Base-by-base conservation (phyloP, 106 monocot genomes). In the Xerophyta viscosa region DNA sequence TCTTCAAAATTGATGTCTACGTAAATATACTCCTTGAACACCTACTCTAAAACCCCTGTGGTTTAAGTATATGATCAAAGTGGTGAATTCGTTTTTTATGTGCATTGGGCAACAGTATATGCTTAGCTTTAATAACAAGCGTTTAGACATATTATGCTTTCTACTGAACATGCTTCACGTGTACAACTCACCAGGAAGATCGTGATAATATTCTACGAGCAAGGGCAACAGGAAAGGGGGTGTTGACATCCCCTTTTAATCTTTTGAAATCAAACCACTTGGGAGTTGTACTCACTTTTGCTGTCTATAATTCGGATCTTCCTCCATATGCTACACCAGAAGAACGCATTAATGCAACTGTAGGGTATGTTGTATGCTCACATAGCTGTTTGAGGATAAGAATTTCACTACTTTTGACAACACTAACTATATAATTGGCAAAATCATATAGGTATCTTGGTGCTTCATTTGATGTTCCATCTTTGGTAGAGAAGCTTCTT, bases 171-270 rank as follows among this genome's bases (percentile, higher is more conserved):
- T n/a, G n/a, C n/a, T n/a, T n/a, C n/a, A n/a, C n/a, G n/a, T n/a
- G n/a, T n/a, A n/a, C n/a, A n/a, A n/a, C n/a, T n/a, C n/a, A 51
- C 24, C 73, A 96, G 96, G 96, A 96, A 54, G 96, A 96, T 52
- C 80, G 81, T 17, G 79, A 89, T 6, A 96, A 96, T 54, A 79
- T 96, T 22, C 48, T 89, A 47, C 75, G 96, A 47, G 96, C 96
- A 18, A 81, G 96, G 43, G 64, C 57, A 57, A 78, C 88, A 23
- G 94, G 94, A 23, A 88, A 84, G 41, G 94, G 94, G 8, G 94
- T 96, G 26, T 67, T 96, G 13, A 96, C 88, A 12, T 81, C 96
- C 47, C 96, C 96, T 41, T 82, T 96, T 29, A 49, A 28, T 13
- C 73, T 96, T 12, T 26, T 96, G 27, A 94, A 94, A 60, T 73